These are phyloP conservation scores for Durusdinium trenchii DNA, from an alignment of 73 alveolate genomes.

Conservation along the genomic window DNA sequence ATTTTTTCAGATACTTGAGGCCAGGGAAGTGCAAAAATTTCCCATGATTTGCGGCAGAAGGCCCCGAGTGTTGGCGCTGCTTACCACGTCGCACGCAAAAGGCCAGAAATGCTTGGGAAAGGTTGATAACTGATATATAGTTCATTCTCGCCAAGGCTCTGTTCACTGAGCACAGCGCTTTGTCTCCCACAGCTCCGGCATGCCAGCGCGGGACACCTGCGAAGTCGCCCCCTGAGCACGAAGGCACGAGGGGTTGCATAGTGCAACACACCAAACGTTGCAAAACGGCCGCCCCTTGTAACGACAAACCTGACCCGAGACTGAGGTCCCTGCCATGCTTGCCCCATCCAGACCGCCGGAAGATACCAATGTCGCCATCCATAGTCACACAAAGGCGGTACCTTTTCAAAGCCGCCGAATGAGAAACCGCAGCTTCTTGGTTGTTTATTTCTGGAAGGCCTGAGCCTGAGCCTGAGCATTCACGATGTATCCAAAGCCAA, in stretches of 20 bases:
- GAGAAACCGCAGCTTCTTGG: background rate
- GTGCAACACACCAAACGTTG: background rate
- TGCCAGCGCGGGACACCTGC: conserved; percentile 87
- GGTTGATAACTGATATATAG: too few species aligned
- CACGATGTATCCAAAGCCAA: background rate
- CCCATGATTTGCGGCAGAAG: too few species aligned
- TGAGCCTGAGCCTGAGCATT: background rate
- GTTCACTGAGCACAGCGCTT: conserved; percentile 88
- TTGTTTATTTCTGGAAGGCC: too few species aligned
- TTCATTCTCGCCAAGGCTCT: conserved; percentile 18
- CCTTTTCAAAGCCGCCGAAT: background rate
- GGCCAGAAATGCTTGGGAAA: too few species aligned
- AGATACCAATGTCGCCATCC: conserved; percentile 93
- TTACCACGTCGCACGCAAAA: too few species aligned
- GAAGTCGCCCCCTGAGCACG: conserved; percentile 54
- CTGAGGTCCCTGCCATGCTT: conserved; percentile 30
- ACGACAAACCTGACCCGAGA: background rate
- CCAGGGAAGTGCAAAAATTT: too few species aligned
- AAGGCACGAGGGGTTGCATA: background rate
- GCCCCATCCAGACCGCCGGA: conserved; percentile 88
- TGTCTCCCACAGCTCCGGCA: conserved; percentile 87
- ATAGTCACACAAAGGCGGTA: conserved; percentile 69
- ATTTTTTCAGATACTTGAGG: background rate
- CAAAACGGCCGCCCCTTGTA: background rate
- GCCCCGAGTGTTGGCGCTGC: too few species aligned